Percentiles rank a stretch among this genome's conserved stretches.
Evolutionary conservation across 257 asterid species (phyloP).

Genomic region (Solanum dulcamara): DNA sequence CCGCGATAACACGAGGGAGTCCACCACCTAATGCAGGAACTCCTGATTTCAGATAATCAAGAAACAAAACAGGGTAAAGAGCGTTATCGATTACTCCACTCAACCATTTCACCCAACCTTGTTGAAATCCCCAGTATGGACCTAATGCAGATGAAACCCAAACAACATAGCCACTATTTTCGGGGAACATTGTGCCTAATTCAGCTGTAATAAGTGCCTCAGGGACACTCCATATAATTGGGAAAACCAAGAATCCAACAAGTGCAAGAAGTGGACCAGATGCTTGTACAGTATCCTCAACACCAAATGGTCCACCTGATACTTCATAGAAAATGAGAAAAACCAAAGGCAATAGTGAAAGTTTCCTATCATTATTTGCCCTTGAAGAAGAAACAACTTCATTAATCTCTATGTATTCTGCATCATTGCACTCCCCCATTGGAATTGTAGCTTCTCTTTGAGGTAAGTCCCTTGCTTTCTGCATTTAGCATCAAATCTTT

Average conservation of each 20-base stretch:
- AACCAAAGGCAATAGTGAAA: slow-evolving; percentile 40
- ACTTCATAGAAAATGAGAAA: slow-evolving; percentile 62
- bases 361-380: slow-evolving; percentile 19
- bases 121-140: slow-evolving; percentile 68
- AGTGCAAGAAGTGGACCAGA: slow-evolving; percentile 71
- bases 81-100: slow-evolving; percentile 69
- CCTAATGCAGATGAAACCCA: slow-evolving; percentile 74
- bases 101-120: slow-evolving; percentile 70
- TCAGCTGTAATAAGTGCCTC: slow-evolving; percentile 68
- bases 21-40: slow-evolving; percentile 56
- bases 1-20: slow-evolving; percentile 35
- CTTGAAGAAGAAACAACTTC: slow-evolving; percentile 21
- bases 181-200: slow-evolving; percentile 73
- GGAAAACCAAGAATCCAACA: slow-evolving; percentile 43
- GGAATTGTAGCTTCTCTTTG: slow-evolving; percentile 13
- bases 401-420: slow-evolving; percentile 20
- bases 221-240: slow-evolving; percentile 67
- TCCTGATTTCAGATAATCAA: slow-evolving; percentile 55
- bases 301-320: slow-evolving; percentile 67
- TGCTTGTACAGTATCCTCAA: slow-evolving; percentile 54
- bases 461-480: slow-evolving; percentile 25
- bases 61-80: slow-evolving; percentile 51
- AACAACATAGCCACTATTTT: slow-evolving; percentile 63
- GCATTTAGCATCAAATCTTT: slow-evolving; percentile 12
- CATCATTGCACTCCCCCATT: slow-evolving; percentile 21